Evolutionary conservation across 495 filamentous ascomycete species (phyloP), one percentile per base, ranked within the genome.

Genomic region (Xylaria palmicola): DNA sequence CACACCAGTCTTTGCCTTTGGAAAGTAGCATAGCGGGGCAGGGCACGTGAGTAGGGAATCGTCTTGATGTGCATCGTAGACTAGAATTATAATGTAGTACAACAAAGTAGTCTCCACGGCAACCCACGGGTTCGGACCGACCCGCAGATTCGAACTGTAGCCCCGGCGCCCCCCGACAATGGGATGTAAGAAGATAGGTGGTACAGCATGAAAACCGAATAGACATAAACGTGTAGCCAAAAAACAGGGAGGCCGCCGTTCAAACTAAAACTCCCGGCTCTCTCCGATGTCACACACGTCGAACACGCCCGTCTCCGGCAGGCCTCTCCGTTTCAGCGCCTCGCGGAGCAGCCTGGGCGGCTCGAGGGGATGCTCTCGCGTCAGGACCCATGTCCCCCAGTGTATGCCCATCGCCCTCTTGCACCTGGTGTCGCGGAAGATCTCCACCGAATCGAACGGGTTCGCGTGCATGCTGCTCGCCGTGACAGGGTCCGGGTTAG

Each of bases 321-420:
- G 60, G 6, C 84, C 87, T 60, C 85, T 87, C 62, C 76, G 80
- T 68, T 77, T 84, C 67, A 98, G 69, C n/a, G 94, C 93, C 66
- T 88, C 76, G 70, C 82, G 88, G 60, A 98, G 74, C 72, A 90
- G 74, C 74, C 73, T 74, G 4, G 93, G 92, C 19, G 93, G 93
- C 75, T 97, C 91, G 48, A 93, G 74, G 12, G 94, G 86, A 65
- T 91, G 88, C 73, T 98, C 93, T 60, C 85, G 83, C 0, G 93
- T 97, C 62, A 98, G 72, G 7, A 91, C 88, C 92, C 93, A 97
- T 0, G 92, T 92, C 17, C 85, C 93, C 93, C 93, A 98, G 68
- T 98, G 93, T 62, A 98, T 96, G 13, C 83, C 93, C 78, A 98
- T 83, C 17, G 93, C 93, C 45, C 77, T 80, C 69, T 86, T 82